A percentile compares a stretch with the other conserved stretches of the same genome.
Evolutionary conservation across 2,329 filamentous ascomycete genomes (phyloP).

Genomic region (Cercospora berteroae): DNA sequence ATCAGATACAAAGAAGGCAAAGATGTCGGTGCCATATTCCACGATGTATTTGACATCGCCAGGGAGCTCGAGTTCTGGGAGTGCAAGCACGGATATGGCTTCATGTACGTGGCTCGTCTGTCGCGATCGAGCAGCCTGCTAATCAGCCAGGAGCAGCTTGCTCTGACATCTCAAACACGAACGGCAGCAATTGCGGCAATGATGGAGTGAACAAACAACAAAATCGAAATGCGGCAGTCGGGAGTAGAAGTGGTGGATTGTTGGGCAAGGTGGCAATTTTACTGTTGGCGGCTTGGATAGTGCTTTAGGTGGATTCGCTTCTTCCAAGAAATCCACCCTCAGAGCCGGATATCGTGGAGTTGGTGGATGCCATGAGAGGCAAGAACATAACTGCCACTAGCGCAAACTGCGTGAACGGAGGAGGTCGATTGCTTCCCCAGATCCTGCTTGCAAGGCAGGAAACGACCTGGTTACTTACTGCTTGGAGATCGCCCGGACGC

Average conservation of each 20-base stretch:
- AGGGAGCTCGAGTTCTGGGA: not conserved
- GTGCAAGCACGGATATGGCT: not conserved
- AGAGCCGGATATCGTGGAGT: not conserved
- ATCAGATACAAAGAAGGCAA: not conserved
- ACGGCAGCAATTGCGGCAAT: not conserved
- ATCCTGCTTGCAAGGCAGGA: not conserved
- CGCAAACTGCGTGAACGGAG: not conserved
- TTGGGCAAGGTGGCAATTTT: not conserved
- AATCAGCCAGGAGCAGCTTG: not conserved
- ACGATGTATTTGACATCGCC: constrained; percentile 3
- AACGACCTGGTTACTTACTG: not conserved
- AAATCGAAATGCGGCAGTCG: not conserved
- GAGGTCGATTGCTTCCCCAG: not conserved
- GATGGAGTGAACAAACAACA: not conserved
- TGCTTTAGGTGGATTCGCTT: not conserved
- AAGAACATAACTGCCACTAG: not conserved
- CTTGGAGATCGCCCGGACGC: not conserved
- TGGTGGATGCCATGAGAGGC: not conserved
- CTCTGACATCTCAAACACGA: not conserved
- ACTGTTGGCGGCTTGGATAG: not conserved
- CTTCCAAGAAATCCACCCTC: not conserved
- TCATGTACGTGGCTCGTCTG: not conserved
- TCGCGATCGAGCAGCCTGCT: not conserved
- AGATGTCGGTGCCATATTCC: constrained; percentile 8
- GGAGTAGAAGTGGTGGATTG: not conserved